phyloP scores from a whole-genome alignment of 495 filamentous ascomycete species.

The Neurospora sublineolata region DNA sequence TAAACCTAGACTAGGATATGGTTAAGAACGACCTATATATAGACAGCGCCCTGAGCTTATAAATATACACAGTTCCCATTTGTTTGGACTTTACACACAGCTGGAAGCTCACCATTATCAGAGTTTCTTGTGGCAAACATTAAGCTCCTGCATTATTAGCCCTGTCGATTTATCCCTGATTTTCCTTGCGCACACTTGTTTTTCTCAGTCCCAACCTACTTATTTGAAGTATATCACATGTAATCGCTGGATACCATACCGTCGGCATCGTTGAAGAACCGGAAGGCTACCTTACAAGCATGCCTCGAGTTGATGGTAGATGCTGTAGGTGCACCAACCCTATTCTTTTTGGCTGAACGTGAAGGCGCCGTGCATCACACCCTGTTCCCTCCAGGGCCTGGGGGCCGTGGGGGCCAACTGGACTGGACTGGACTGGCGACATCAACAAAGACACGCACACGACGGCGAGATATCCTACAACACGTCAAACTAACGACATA shows the following conservation, averaged over 20 bases:
- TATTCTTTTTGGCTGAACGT: not conserved
- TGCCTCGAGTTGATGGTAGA: not conserved
- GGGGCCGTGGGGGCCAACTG: not conserved
- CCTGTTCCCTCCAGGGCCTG: not conserved
- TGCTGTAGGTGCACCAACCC: not conserved
- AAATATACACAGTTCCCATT: not conserved
- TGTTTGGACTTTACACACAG: not conserved
- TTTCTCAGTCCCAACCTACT: not conserved
- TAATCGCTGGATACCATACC: not conserved
- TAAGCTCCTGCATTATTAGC: not conserved
- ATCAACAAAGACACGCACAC: not conserved
- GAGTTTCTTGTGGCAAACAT: not conserved
- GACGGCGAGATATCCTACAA: not conserved
- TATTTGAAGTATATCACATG: not conserved
- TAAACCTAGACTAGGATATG: not conserved
- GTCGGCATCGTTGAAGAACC: not conserved
- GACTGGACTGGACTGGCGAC: not conserved
- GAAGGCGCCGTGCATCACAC: not conserved
- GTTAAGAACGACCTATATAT: not conserved
- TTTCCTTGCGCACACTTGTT: not conserved
- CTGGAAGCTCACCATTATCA: not conserved
- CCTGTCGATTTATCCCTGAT: not conserved
- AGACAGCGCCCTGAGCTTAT: not conserved
- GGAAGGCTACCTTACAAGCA: not conserved
- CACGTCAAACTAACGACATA: not conserved